phyloP scores from a whole-genome alignment of 495 filamentous ascomycete species.

The Coniosporium apollinis region DNA sequence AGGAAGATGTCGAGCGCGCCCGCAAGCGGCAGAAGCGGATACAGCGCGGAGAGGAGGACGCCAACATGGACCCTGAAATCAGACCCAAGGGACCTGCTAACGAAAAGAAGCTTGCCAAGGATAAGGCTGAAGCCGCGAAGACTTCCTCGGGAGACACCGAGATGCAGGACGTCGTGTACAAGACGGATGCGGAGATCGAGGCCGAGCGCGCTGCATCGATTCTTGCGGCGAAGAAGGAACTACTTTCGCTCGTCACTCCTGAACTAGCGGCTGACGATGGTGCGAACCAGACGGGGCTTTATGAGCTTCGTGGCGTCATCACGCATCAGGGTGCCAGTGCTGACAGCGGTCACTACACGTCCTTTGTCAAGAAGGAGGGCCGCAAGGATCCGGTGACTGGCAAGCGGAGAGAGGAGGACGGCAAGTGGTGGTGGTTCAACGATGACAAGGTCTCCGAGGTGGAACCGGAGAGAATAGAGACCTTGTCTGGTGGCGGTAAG shows the following conservation, averaged over 20 bases:
- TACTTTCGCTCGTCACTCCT: conserved; percentile 55
- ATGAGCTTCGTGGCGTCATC: conserved; percentile 84
- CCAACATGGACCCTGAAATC: conserved; percentile 27
- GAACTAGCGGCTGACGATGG: conserved; percentile 57
- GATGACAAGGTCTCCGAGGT: conserved; percentile 96
- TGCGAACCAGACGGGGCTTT: conserved; percentile 80
- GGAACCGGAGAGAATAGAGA: conserved; percentile 75
- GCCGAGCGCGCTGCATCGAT: conserved; percentile 62
- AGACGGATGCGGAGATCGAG: conserved; percentile 85
- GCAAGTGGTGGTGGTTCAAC: conserved; percentile 99
- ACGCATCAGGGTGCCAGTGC: conserved; percentile 97
- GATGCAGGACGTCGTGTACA: conserved; percentile 61
- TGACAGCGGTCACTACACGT: conserved; percentile 94
- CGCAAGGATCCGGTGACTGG: conserved; percentile 45
- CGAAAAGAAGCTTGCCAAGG: conserved; percentile 32
- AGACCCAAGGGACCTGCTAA: conserved; percentile 34
- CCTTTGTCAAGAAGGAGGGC: conserved; percentile 85
- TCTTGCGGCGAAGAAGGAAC: conserved; percentile 63
- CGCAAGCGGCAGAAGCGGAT: conserved; percentile 74
- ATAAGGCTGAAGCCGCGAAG: conserved; percentile 38
- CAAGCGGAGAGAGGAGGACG: conserved; percentile 63
- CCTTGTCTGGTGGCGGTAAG: conserved; percentile 74
- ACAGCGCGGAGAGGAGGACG: conserved; percentile 40
- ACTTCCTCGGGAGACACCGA: conserved; percentile 34
- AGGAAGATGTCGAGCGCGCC: conserved; percentile 73